These are phyloP conservation scores for Cetraspora pellucida DNA, from an alignment of 192 early-diverging fungal species.

Conservation along the genomic window DNA sequence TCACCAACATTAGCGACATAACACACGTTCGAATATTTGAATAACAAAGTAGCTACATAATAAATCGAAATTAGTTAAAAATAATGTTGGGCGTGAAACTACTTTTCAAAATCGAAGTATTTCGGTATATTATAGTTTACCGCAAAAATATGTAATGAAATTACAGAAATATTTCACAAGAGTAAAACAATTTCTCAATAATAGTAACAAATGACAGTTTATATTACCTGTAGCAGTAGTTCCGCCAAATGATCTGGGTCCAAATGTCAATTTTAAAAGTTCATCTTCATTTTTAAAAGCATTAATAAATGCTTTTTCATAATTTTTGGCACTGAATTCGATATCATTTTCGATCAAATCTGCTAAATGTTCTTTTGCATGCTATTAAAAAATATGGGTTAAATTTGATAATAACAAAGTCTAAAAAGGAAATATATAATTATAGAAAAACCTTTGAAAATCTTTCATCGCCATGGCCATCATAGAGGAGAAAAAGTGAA, in stretches of 20 bases:
- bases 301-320: not conserved
- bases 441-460: not conserved
- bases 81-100: not conserved
- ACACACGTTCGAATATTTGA: not conserved
- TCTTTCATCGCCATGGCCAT: not conserved
- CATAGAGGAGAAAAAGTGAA: not conserved
- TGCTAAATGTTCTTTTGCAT: conserved; percentile 6
- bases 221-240: conserved; percentile 14
- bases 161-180: no score
- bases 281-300: conserved; percentile 7
- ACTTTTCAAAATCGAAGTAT: no score
- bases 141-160: no score
- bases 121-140: not conserved
- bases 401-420: not conserved
- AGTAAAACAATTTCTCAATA: not conserved
- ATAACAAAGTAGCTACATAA: not conserved
- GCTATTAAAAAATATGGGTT: not conserved
- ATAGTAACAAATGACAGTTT: not conserved
- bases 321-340: not conserved
- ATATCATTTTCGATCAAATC: conserved; percentile 6
- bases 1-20: conserved; percentile 20
- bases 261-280: not conserved
- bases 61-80: not conserved
- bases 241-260: not conserved
- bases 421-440: not conserved